These are phyloP conservation scores for Pichia sp. DNA, from an alignment of 1,139 yeast species.

Conservation along the genomic window DNA sequence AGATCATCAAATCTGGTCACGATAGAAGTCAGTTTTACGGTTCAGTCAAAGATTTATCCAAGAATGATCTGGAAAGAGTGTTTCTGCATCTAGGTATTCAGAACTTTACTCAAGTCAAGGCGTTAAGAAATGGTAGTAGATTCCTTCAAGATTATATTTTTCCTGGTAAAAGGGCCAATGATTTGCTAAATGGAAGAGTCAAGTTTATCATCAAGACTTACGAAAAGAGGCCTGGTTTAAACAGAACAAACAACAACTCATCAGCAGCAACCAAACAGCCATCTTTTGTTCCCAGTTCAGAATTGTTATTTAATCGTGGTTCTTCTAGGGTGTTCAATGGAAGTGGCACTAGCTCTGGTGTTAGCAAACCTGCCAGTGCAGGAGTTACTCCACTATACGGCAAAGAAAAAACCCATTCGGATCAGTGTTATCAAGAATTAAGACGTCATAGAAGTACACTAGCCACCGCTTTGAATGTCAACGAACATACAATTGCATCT, in stretches of 20 bases:
- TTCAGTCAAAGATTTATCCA: conserved; percentile 58
- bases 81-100: conserved; percentile 74
- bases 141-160: conserved; percentile 69
- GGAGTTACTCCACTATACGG: conserved; percentile 11
- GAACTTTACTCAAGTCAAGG: conserved; percentile 69
- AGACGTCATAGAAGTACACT: conserved; percentile 44
- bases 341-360: conserved; percentile 1
- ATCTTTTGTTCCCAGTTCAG: conserved; percentile 20
- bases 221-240: conserved; percentile 1
- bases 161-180: conserved; percentile 57
- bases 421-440: conserved; percentile 42
- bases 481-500: conserved; percentile 44
- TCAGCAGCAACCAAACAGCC: conserved; percentile 9
- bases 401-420: conserved; percentile 32
- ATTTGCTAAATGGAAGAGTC: conserved; percentile 44
- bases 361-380: conserved; percentile 17
- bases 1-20: conserved; percentile 63
- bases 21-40: conserved; percentile 65
- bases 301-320: conserved; percentile 2
- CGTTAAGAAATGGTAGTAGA: conserved; percentile 70
- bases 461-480: conserved; percentile 42
- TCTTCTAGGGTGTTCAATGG: conserved; percentile 6
- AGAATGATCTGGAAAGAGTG: conserved; percentile 74
- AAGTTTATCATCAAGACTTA: conserved; percentile 48
- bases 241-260: neutral